phyloP scores from a whole-genome alignment of 345 rosid genomes.

The Citrus medica region DNA sequence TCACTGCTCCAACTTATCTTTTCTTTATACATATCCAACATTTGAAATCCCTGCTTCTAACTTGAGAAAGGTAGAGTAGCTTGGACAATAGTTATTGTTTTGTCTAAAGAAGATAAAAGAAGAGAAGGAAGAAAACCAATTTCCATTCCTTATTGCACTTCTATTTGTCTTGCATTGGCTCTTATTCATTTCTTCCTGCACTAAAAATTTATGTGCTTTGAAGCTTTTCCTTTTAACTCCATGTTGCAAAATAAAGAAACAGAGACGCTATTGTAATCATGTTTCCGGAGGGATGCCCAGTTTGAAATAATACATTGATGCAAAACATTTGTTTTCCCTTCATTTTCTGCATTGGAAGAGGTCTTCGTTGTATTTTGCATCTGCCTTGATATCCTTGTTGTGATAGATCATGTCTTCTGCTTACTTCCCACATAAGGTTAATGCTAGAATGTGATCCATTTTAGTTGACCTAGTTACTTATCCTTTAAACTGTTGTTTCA shows the following conservation, averaged over 20 bases:
- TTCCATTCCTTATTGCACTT: not conserved
- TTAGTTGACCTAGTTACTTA: conserved; percentile 9
- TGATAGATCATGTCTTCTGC: not conserved
- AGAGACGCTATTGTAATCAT: not conserved
- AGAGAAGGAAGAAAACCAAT: not conserved
- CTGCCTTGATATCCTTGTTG: not conserved
- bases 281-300: not conserved
- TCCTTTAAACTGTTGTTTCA: conserved; percentile 23
- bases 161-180: not conserved
- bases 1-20: not conserved
- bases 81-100: too few species aligned
- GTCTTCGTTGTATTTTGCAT: not conserved
- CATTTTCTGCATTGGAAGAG: not conserved
- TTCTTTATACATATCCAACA: not conserved
- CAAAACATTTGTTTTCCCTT: not conserved
- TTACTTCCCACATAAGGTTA: not conserved
- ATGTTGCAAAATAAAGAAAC: not conserved
- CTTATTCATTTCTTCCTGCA: not conserved
- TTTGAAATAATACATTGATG: not conserved
- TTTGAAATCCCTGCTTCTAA: not conserved
- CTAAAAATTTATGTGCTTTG: not conserved
- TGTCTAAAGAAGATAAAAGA: too few species aligned
- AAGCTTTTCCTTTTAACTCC: not conserved
- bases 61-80: too few species aligned
- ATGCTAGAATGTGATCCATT: not conserved